Percentiles rank a stretch among this genome's conserved stretches.
Evolutionary conservation across 2,329 filamentous ascomycete genomes (phyloP).

Genomic region (Cladosporium velox): DNA sequence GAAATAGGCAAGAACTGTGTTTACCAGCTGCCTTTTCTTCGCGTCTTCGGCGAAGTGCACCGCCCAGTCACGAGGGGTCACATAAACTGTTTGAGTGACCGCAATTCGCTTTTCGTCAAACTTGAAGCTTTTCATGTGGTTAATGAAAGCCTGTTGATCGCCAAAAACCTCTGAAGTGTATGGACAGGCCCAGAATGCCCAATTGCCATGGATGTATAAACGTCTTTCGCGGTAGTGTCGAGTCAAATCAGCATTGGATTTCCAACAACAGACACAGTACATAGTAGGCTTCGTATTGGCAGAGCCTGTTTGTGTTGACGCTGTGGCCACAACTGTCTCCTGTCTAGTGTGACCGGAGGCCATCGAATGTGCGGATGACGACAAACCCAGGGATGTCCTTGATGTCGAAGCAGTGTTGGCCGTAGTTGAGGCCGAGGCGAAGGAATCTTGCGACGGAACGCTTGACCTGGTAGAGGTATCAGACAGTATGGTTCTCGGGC

Average conservation of each 20-base stretch:
- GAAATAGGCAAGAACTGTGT: background rate
- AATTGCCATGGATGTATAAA: background rate
- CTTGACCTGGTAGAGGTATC: background rate
- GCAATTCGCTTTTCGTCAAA: background rate
- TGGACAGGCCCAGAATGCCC: background rate
- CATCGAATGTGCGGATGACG: background rate
- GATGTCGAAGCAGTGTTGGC: background rate
- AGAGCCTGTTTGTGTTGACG: background rate
- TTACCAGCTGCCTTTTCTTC: background rate
- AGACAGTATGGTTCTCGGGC: background rate
- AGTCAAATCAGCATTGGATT: background rate
- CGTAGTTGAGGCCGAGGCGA: background rate
- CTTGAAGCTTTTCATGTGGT: background rate
- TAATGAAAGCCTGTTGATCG: background rate
- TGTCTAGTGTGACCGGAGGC: background rate
- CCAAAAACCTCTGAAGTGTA: background rate
- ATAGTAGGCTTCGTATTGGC: background rate
- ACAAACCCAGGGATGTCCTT: background rate
- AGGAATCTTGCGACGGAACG: background rate
- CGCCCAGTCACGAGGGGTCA: background rate
- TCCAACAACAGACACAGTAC: background rate
- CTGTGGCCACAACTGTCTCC: background rate
- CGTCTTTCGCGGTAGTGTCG: background rate
- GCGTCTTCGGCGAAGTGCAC: background rate
- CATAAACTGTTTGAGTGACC: background rate